These are phyloP conservation scores for Coniferiporia sulphurascens DNA, from an alignment of 1,284 basidiomycete species.

Conservation along the genomic window DNA sequence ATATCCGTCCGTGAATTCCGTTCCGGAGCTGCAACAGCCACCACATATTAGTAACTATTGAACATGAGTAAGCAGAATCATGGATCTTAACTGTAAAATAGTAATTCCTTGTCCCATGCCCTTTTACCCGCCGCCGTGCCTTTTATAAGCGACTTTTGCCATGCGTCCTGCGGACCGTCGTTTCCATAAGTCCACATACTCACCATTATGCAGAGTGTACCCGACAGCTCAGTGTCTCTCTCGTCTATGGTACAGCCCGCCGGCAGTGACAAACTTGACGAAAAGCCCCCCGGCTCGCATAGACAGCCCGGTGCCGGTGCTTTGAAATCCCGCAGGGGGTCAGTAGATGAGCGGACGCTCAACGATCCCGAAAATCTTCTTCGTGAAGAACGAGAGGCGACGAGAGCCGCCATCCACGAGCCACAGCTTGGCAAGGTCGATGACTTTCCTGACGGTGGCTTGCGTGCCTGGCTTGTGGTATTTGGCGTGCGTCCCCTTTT, in stretches of 20 bases:
- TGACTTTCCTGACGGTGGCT: slow-evolving; percentile 35
- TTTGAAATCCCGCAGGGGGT: not conserved
- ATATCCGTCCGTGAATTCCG: no score
- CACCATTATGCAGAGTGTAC: no score
- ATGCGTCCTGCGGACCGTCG: not conserved
- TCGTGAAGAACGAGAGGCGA: slow-evolving; percentile 17
- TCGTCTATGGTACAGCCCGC: no score
- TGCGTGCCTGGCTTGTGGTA: slow-evolving; percentile 36
- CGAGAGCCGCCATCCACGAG: slow-evolving; percentile 15
- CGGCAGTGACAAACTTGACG: not conserved
- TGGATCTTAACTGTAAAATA: no score
- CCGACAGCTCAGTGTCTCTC: no score
- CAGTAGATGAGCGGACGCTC: slow-evolving; percentile 14
- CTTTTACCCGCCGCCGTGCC: no score
- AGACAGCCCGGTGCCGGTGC: not conserved
- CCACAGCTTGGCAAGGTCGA: slow-evolving; percentile 10
- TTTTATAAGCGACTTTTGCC: no score
- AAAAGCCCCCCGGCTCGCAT: not conserved
- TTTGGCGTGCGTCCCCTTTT: slow-evolving; percentile 30
- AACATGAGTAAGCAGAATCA: no score
- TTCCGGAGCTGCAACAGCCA: no score
- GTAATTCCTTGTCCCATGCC: no score
- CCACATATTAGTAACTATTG: no score
- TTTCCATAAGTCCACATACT: not conserved
- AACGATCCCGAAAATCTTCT: slow-evolving; percentile 14